Percentiles rank a stretch among this genome's conserved stretches.
phyloP scores from a whole-genome alignment of 129 eudicot genomes.

The Lactuca sativa region DNA sequence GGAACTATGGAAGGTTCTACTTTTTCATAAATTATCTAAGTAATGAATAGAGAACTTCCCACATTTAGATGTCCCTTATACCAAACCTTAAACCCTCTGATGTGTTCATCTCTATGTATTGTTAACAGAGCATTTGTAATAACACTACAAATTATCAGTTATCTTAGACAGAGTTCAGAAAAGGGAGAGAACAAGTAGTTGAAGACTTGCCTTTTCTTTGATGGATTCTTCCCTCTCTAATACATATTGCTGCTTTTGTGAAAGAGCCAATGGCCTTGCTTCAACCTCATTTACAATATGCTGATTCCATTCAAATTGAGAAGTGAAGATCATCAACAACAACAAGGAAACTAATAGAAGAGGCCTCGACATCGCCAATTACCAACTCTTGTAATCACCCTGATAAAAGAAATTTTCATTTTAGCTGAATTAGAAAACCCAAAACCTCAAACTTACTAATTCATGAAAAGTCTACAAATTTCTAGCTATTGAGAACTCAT shows the following conservation, averaged over 20 bases:
- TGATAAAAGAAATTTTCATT: constrained; percentile 10
- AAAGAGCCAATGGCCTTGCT: constrained; percentile 36
- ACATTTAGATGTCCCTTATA: background rate
- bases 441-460: background rate
- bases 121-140: background rate
- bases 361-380: constrained; percentile 39
- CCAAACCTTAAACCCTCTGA: background rate
- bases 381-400: constrained; percentile 9
- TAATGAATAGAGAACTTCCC: background rate
- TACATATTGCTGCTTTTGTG: constrained; percentile 33
- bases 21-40: background rate
- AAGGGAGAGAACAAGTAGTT: background rate
- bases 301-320: constrained; percentile 48
- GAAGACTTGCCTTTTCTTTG: constrained; percentile 40
- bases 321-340: constrained; percentile 37
- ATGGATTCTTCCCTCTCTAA: constrained; percentile 38
- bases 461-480: constrained; percentile 9
- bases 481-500: background rate
- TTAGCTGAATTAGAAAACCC: constrained; percentile 1
- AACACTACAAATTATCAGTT: background rate
- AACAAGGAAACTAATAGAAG: constrained; percentile 34
- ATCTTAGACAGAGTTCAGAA: background rate
- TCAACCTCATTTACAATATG: constrained; percentile 38
- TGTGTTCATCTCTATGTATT: background rate
- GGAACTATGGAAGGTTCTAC: constrained; percentile 1